Base-by-base conservation (phyloP, 192 early-diverging fungal genomes). In the Gonapodya prolifera region DNA sequence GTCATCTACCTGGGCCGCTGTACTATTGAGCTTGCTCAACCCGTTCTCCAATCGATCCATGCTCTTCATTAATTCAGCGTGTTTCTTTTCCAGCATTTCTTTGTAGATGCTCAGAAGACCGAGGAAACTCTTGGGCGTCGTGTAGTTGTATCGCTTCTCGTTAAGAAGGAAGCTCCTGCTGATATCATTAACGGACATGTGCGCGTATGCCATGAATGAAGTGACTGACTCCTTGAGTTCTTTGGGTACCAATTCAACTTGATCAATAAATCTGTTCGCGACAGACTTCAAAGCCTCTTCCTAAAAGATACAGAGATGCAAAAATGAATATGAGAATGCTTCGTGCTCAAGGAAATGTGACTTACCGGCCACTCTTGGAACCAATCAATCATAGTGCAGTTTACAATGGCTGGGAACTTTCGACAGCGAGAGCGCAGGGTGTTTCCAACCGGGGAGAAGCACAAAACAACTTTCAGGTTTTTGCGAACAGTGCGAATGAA, bases 11-110 rank as follows among this genome's bases (percentile, higher is more conserved):
- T 90, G 89, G 0, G 84, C 79, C 0, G 89, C 87, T 0, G 89
- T 90, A 69, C 85, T 83, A 76, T 90, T 87, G 33, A 90, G 81
- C 76, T 90, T 90, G 0, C 86, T 89, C 61, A 90, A 76, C 69
- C 89, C 89, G 77, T 90, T 90, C 77, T 89, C 89, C 2, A 90
- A 78, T 75, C 89, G 89, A 75, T 90, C 89, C 89, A 90, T 90
- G 36, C 85, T 86, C 75, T 88, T 85, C 13, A 87, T 89, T 34
- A 90, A 75, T 71, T 87, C 88, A 28, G 71, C 75, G 1, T 84
- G 82, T 75, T 89, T 89, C 73, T 83, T 80, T 71, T 90, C 89
- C 13, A 90, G 82, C 89, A 90, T 90, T 70, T 90, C 88, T 78
- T 89, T 86, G 80, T 90, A 90, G 30, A 90, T 73, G 23, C 84